A percentile compares a stretch with the other conserved stretches of the same genome.
These are phyloP conservation scores for Cladosporium austrohemisphaericum DNA, from an alignment of 2,329 filamentous ascomycete species.

Conservation along the genomic window DNA sequence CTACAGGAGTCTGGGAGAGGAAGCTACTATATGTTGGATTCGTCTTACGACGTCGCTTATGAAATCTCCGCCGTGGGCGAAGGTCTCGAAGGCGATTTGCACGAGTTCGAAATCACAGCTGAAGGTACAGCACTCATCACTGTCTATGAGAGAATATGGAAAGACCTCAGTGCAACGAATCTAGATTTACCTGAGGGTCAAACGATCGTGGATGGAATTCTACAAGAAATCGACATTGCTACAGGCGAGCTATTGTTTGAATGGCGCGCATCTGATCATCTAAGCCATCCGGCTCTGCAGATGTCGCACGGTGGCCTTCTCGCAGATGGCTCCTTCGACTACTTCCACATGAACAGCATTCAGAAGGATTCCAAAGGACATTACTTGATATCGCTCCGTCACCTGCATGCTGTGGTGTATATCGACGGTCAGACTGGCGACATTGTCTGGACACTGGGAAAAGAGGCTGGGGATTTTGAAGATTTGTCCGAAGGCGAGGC, in stretches of 20 bases:
- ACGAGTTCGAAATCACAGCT: conserved; percentile 42
- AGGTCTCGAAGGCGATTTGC: conserved; percentile 37
- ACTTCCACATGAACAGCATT: conserved; percentile 54
- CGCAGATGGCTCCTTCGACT: conserved; percentile 38
- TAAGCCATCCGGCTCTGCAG: conserved; percentile 26
- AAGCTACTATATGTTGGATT: conserved; percentile 27
- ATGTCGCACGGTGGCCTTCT: neutral
- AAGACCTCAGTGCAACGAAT: conserved; percentile 22
- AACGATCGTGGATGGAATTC: conserved; percentile 29
- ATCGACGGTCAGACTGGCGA: conserved; percentile 45
- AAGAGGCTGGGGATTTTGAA: conserved; percentile 19
- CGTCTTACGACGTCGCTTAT: conserved; percentile 32
- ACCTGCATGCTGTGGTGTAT: conserved; percentile 45
- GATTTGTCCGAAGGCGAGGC: conserved; percentile 30
- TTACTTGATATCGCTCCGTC: conserved; percentile 51
- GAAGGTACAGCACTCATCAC: conserved; percentile 41
- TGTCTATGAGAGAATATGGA: conserved; percentile 26
- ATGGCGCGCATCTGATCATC: conserved; percentile 42
- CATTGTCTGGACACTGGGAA: conserved; percentile 48
- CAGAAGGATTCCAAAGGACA: conserved; percentile 49
- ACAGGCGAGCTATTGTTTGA: conserved; percentile 14
- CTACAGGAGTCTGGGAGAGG: conserved; percentile 26
- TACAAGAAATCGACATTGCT: conserved; percentile 28
- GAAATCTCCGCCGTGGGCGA: conserved; percentile 36
- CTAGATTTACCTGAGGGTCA: conserved; percentile 26